These are phyloP conservation scores for Alternaria postmessia DNA, from an alignment of 2,329 filamentous ascomycete genomes.

Conservation along the genomic window DNA sequence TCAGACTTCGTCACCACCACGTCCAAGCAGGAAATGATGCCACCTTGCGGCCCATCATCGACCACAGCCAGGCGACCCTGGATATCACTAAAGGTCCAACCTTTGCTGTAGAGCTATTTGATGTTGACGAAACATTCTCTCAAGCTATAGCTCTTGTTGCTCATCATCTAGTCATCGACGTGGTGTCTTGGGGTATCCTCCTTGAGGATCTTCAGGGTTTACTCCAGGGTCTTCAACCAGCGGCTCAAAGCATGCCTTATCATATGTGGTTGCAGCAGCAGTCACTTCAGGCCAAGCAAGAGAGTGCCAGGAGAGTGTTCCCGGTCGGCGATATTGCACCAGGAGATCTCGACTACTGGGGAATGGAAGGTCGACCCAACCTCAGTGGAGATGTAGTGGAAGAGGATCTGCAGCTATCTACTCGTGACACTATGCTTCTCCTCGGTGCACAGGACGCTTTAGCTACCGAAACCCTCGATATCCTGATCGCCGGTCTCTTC, in stretches of 20 bases:
- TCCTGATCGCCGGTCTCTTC: constrained; percentile 46
- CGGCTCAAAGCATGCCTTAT: constrained; percentile 46
- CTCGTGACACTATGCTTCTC: constrained; percentile 44
- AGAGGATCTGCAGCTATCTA: constrained; percentile 41
- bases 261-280: constrained; percentile 50
- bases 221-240: constrained; percentile 35
- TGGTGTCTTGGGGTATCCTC: constrained; percentile 53
- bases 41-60: constrained; percentile 33
- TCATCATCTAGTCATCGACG: constrained; percentile 49
- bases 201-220: constrained; percentile 49
- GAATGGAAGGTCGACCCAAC: constrained; percentile 45
- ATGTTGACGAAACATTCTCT: constrained; percentile 42
- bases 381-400: constrained; percentile 44
- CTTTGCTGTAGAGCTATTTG: constrained; percentile 54
- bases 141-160: constrained; percentile 49
- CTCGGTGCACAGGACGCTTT: constrained; percentile 46
- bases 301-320: constrained; percentile 36
- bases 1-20: constrained; percentile 35
- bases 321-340: constrained; percentile 37
- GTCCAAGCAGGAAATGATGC: constrained; percentile 20
- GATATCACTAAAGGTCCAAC: constrained; percentile 49
- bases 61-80: constrained; percentile 42
- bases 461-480: constrained; percentile 48
- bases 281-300: constrained; percentile 34
- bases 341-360: constrained; percentile 50